Evolutionary conservation across 1,284 basidiomycete species (phyloP).

Genomic region (Meira miltonrushii): DNA sequence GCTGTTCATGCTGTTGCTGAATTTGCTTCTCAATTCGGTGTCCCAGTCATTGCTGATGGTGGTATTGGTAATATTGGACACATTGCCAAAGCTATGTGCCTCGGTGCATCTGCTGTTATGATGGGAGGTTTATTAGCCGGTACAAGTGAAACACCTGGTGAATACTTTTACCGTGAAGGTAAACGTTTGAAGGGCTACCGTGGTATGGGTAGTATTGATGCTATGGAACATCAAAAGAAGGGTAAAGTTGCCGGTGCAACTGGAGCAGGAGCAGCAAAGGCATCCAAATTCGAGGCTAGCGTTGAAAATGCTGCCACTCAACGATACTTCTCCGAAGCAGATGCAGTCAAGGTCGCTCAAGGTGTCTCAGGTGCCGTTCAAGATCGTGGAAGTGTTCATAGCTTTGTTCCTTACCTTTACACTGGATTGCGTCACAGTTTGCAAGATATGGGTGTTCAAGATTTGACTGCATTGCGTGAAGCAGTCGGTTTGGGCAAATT

Average conservation of each 20-base stretch:
- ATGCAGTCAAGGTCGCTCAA: constrained; percentile 84
- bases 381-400: constrained; percentile 87
- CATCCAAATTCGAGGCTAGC: constrained; percentile 56
- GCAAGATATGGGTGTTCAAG: constrained; percentile 83
- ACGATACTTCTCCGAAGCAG: constrained; percentile 93
- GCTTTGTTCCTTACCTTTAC: constrained; percentile 84
- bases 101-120: constrained; percentile 95
- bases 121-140: constrained; percentile 96
- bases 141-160: constrained; percentile 93
- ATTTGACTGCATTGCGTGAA: constrained; percentile 62
- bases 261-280: constrained; percentile 56
- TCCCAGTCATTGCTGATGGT: constrained; percentile 97
- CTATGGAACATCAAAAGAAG: constrained; percentile 51
- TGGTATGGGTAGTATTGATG: constrained; percentile 77
- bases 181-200: constrained; percentile 98
- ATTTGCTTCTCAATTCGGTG: constrained; percentile 86
- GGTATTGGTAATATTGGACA: constrained; percentile 94
- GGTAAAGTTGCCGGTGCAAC: constrained; percentile 48
- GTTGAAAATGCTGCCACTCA: constrained; percentile 90
- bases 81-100: constrained; percentile 89
- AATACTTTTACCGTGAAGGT: constrained; percentile 98
- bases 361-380: constrained; percentile 94
- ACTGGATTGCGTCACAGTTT: constrained; percentile 91
- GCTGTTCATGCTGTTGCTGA: constrained; percentile 92
- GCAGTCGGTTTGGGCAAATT: constrained; percentile 66